phyloP scores from a whole-genome alignment of 495 filamentous ascomycete genomes.

The Aspergillus bertholletiae region DNA sequence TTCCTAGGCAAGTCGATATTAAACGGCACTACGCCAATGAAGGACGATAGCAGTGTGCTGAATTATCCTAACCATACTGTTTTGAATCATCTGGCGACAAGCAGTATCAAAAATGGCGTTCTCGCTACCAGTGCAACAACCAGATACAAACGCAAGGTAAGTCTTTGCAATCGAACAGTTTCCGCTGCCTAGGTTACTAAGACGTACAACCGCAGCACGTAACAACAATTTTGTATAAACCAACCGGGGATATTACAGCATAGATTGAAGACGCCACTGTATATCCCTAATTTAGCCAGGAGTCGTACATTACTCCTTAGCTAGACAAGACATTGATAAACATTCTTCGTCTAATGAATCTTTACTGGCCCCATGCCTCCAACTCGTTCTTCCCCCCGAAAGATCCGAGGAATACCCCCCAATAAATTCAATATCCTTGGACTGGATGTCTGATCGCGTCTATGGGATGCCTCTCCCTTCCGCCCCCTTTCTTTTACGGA shows the following conservation, averaged over 20 bases:
- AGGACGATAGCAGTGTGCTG: slow-evolving; percentile 95
- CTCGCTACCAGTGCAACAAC: slow-evolving; percentile 97
- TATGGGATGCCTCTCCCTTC: neutral
- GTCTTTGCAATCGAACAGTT: slow-evolving; percentile 5
- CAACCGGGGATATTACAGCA: slow-evolving; percentile 53
- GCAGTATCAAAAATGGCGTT: slow-evolving; percentile 94
- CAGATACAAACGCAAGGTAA: slow-evolving; percentile 91
- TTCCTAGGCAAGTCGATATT: slow-evolving; percentile 94
- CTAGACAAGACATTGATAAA: neutral
- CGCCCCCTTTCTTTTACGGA: too few species aligned
- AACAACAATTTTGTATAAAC: slow-evolving; percentile 96
- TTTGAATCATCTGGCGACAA: slow-evolving; percentile 95
- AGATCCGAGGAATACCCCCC: neutral
- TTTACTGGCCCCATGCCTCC: neutral
- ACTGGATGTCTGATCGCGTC: neutral
- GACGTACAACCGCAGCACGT: slow-evolving; percentile 65
- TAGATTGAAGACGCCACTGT: slow-evolving; percentile 14
- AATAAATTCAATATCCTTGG: neutral
- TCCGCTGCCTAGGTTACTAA: slow-evolving; percentile 10
- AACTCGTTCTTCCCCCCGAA: neutral
- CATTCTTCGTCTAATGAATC: neutral
- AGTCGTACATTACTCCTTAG: neutral
- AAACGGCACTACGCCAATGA: slow-evolving; percentile 85
- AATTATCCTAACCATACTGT: slow-evolving; percentile 97
- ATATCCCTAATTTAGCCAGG: neutral